phyloP scores from a whole-genome alignment of 129 eudicot species.

The Pittosporum tobira region DNA sequence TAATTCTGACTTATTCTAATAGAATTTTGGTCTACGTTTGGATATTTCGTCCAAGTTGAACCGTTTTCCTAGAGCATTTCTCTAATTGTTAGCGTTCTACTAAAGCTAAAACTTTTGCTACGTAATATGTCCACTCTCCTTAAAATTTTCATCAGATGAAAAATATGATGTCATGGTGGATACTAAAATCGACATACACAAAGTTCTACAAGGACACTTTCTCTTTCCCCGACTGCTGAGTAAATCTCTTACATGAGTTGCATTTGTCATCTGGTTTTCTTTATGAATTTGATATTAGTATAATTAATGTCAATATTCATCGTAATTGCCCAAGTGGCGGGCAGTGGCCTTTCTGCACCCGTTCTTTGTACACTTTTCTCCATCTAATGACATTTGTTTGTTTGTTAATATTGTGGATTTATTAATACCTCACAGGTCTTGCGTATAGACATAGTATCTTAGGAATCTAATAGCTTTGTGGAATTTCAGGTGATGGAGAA shows the following conservation, averaged over 20 bases:
- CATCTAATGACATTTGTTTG: no score
- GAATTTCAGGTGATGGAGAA: conserved; percentile 72
- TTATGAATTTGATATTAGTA: no score
- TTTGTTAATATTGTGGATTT: not conserved
- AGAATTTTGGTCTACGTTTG: not conserved
- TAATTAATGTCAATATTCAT: no score
- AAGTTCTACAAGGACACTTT: not conserved
- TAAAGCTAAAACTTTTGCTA: not conserved
- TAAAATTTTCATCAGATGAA: not conserved
- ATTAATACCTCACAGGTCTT: not conserved
- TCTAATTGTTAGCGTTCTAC: not conserved
- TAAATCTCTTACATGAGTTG: not conserved
- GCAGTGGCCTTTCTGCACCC: no score
- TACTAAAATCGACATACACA: no score
- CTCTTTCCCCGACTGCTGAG: not conserved
- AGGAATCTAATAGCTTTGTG: not conserved
- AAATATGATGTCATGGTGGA: no score
- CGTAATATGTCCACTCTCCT: no score
- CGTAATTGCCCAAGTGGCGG: no score
- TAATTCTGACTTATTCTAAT: conserved; percentile 2
- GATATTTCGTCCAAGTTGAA: not conserved
- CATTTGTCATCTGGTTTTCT: not conserved
- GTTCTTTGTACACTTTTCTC: no score
- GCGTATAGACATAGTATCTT: no score
- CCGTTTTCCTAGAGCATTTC: not conserved